Evolutionary conservation across 352 stramenopile species (phyloP), one percentile per base, ranked within the genome.

Genomic region (Globisporangium alternatum): DNA sequence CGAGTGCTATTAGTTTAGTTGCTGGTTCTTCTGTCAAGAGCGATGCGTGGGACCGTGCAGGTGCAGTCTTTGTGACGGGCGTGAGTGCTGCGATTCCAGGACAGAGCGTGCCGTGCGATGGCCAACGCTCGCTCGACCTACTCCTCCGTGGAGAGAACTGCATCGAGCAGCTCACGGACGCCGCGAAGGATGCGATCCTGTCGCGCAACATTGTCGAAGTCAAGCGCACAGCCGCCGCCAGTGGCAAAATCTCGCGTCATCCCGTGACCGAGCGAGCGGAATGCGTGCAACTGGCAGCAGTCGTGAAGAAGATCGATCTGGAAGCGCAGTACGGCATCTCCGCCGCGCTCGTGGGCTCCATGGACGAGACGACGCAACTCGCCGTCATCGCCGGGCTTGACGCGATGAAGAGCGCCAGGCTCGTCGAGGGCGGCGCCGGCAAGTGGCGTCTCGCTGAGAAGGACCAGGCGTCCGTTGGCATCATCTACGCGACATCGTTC

Each of bases 401-500:
- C 60, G 95, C 95, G n/a, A 68, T 98, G 25, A 93, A 97, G 57
- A 87, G 86, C 66, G 95, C 97, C 25, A 85, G 86, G 1, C 78
- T 99, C 5, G 92, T 98, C 0, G 56, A 69, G 19, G 70, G 56
- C 22, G 92, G 98, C 1, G 58, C 66, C 17, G 70, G 56, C 21
- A 86, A 84, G 13, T 99, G 96, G 96, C 86, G 77, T 39, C 77
- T 99, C 17, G 80, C 89, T 3, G 91, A 98, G 53, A 58, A 70
- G 43, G 87, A 97, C 67, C 80, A 84, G 13, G 83, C 97, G 60
- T 85, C 78, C 1, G 98, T 90, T 1, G 97, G 95, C 28, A 80
- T 99, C 15, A 94, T 99, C 39, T 99, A 98, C 64, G 96, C 95
- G 8, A 97, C 95, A 13, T 98, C 89, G 21, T 99, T 98, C 68